Evolutionary conservation across 2,329 filamentous ascomycete genomes (phyloP).

Genomic region (Verticillium nonalfalfae): DNA sequence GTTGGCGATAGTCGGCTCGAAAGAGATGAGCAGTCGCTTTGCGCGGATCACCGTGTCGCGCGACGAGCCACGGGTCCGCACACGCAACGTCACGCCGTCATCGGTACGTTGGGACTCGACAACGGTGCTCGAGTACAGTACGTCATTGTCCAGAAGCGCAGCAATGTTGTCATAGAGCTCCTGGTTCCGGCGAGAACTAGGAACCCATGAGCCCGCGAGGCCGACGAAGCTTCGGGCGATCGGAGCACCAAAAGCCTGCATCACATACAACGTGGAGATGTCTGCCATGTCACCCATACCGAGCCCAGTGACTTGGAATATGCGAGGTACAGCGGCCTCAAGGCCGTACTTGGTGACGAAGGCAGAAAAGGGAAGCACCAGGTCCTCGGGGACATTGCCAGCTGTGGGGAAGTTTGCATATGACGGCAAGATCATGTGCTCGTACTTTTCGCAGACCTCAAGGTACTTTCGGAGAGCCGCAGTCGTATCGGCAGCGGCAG

Average conservation of each 20-base stretch:
- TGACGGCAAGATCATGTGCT: conserved; percentile 23
- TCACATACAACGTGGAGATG: conserved; percentile 35
- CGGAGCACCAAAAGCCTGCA: conserved; percentile 31
- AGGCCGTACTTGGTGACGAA: conserved; percentile 41
- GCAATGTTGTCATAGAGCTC: conserved; percentile 31
- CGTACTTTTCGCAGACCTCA: conserved; percentile 19
- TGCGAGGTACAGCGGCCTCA: conserved; percentile 28
- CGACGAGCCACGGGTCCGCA: conserved; percentile 13
- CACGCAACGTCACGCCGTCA: conserved; percentile 15
- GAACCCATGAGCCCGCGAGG: conserved; percentile 20
- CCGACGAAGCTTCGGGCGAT: conserved; percentile 25
- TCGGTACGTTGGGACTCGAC: conserved; percentile 19
- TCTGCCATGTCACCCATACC: conserved; percentile 36
- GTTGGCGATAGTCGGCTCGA: conserved; percentile 24
- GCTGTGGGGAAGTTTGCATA: conserved; percentile 33
- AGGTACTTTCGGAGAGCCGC: conserved; percentile 20
- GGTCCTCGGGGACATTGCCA: conserved; percentile 16
- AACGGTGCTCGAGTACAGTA: conserved; percentile 28
- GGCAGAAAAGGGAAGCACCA: conserved; percentile 38
- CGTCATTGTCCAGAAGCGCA: conserved; percentile 24
- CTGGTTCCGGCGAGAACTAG: conserved; percentile 27
- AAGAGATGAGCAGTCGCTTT: conserved; percentile 26
- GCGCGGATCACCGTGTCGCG: conserved; percentile 20
- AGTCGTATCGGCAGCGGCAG: conserved; percentile 12
- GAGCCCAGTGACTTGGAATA: conserved; percentile 32